These are phyloP conservation scores for Pleurostoma richardsiae DNA, from an alignment of 2,329 filamentous ascomycete species.

Conservation along the genomic window DNA sequence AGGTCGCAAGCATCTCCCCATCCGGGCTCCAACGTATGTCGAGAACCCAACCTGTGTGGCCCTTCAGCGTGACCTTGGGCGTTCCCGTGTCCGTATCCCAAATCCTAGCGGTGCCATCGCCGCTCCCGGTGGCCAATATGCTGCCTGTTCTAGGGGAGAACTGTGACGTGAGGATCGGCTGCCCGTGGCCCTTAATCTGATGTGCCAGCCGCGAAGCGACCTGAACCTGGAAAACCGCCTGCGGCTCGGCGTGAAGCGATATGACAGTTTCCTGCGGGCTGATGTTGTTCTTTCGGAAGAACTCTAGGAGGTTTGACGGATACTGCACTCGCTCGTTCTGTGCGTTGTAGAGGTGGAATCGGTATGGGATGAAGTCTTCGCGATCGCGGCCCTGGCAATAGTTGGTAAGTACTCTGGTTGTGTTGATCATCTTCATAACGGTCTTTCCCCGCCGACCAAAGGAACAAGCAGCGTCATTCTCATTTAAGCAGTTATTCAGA, in stretches of 20 bases:
- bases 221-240: conserved; percentile 91
- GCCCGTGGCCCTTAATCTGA: conserved; percentile 83
- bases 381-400: conserved; percentile 31
- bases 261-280: conserved; percentile 50
- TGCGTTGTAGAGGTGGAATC: conserved; percentile 52
- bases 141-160: conserved; percentile 78
- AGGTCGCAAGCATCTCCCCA: conserved; percentile 74
- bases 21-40: conserved; percentile 86
- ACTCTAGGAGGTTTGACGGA: conserved; percentile 47
- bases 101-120: conserved; percentile 85
- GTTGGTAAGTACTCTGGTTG: background rate
- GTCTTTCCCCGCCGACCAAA: too few species aligned
- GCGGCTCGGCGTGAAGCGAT: conserved; percentile 63
- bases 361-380: conserved; percentile 57
- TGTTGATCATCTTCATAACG: too few species aligned
- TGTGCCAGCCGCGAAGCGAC: conserved; percentile 87
- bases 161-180: conserved; percentile 79
- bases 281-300: conserved; percentile 51
- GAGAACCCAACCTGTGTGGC: conserved; percentile 86
- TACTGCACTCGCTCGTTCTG: conserved; percentile 51
- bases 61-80: conserved; percentile 77
- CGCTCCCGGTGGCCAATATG: conserved; percentile 79
- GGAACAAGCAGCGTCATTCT: too few species aligned
- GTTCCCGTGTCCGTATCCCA: conserved; percentile 96
- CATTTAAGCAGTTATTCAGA: too few species aligned